Percentiles rank a stretch among this genome's conserved stretches.
Conservation (phyloP, 2,329 filamentous ascomycete species). For the Hymenoscyphus albidus region DNA sequence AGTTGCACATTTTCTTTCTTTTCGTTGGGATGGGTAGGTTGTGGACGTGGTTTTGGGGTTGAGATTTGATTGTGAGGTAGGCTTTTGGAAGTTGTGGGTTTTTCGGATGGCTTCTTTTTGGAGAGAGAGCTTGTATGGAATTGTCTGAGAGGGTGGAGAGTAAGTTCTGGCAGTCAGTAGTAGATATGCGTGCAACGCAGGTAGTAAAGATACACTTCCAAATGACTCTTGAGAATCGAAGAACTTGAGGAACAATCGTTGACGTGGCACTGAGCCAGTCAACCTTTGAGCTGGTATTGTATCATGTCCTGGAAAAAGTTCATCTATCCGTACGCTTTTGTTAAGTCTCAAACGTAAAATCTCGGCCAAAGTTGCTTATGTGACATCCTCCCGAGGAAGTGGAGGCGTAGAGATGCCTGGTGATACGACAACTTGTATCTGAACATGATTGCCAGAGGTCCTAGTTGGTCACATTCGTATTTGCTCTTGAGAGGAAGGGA, state of each 20-base stretch:
- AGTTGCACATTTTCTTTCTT: constrained; percentile 30
- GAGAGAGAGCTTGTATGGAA: not conserved
- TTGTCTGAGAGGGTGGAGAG: not conserved
- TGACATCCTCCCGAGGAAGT: not conserved
- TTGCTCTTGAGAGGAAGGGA: not conserved
- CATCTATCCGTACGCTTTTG: not conserved
- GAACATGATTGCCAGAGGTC: not conserved
- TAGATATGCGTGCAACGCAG: not conserved
- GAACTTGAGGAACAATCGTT: not conserved
- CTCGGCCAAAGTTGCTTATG: constrained; percentile 1
- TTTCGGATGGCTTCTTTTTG: not conserved
- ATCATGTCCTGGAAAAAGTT: not conserved
- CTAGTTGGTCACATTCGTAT: not conserved
- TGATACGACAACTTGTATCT: not conserved
- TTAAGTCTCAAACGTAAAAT: not conserved
- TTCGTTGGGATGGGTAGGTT: not conserved
- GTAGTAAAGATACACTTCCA: not conserved
- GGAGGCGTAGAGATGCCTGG: not conserved
- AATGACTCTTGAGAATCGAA: not conserved
- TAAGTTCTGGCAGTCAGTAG: not conserved
- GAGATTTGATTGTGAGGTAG: too few species aligned
- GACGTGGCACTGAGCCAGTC: not conserved
- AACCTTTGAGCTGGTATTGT: not conserved
- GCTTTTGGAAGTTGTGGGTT: not conserved
- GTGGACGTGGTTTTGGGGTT: not conserved